phyloP scores from a whole-genome alignment of 768 basidiomycete genomes.

The Pholiota microspora region DNA sequence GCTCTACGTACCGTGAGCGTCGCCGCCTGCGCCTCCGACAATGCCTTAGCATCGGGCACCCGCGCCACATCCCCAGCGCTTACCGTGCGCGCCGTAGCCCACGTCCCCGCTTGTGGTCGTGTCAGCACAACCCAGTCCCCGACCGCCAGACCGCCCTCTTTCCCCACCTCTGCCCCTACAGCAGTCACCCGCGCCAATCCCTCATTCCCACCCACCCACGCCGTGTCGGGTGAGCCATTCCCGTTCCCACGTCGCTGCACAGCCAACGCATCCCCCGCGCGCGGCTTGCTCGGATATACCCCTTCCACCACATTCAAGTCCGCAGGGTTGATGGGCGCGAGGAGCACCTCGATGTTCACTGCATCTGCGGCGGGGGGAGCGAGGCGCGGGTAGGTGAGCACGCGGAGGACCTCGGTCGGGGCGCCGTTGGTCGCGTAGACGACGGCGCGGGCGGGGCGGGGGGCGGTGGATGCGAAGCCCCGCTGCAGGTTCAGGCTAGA shows the following conservation, averaged over 20 bases:
- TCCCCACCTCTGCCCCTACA: slow-evolving; percentile 54
- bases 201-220: slow-evolving; percentile 75
- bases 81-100: slow-evolving; percentile 60
- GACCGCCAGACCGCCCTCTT: slow-evolving; percentile 36
- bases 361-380: slow-evolving; percentile 54
- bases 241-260: slow-evolving; percentile 12
- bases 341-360: slow-evolving; percentile 63
- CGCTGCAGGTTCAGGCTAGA: slow-evolving; percentile 5
- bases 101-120: slow-evolving; percentile 72
- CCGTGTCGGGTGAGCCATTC: slow-evolving; percentile 24
- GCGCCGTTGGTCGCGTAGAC: slow-evolving; percentile 62
- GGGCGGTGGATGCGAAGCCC: slow-evolving; percentile 29
- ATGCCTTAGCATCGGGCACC: slow-evolving; percentile 42
- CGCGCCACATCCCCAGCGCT: slow-evolving; percentile 54
- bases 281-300: slow-evolving; percentile 71
- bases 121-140: slow-evolving; percentile 78
- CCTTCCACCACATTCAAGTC: slow-evolving; percentile 83
- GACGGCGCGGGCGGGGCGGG: slow-evolving; percentile 54
- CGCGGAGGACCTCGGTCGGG: slow-evolving; percentile 57
- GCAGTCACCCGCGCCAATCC: slow-evolving; percentile 66
- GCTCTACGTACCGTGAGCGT: slow-evolving; percentile 61
- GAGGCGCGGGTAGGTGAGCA: slow-evolving; percentile 43
- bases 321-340: slow-evolving; percentile 79
- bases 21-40: slow-evolving; percentile 68
- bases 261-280: slow-evolving; percentile 35